Evolutionary conservation across 805 yeast species (phyloP).

Genomic region (Sugiyamaella boreocaroliniensis): DNA sequence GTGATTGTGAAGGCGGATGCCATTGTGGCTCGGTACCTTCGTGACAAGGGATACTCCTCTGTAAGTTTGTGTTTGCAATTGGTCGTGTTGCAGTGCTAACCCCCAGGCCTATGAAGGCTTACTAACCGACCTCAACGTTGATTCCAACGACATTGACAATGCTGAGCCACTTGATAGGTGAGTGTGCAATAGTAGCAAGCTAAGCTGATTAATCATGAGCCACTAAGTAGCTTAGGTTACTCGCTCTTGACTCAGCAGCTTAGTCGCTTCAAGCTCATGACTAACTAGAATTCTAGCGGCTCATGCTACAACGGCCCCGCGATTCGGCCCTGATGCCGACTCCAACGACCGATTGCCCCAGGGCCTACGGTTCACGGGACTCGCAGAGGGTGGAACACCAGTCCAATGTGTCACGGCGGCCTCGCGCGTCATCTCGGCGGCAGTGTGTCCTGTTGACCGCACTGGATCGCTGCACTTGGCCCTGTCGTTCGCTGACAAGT

Average conservation of each 20-base stretch:
- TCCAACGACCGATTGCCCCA: background rate
- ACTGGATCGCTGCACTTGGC: background rate
- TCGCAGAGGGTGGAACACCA: background rate
- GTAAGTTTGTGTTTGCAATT: background rate
- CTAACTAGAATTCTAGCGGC: background rate
- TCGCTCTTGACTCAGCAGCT: no score
- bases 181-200: background rate
- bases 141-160: background rate
- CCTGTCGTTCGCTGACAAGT: conserved; percentile 12
- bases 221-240: background rate
- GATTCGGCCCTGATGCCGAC: background rate
- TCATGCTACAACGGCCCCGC: background rate
- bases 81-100: background rate
- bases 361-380: background rate
- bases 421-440: background rate
- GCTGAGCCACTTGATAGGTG: background rate
- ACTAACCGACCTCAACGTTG: background rate
- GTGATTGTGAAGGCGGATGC: background rate
- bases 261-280: no score
- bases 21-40: conserved; percentile 11
- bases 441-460: background rate
- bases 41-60: conserved; percentile 7
- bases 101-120: conserved; percentile 8
- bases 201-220: no score
- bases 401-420: background rate